Evolutionary conservation across 2,329 filamentous ascomycete genomes (phyloP), one percentile per base, ranked within the genome.

Genomic region (Talaromyces sp.): DNA sequence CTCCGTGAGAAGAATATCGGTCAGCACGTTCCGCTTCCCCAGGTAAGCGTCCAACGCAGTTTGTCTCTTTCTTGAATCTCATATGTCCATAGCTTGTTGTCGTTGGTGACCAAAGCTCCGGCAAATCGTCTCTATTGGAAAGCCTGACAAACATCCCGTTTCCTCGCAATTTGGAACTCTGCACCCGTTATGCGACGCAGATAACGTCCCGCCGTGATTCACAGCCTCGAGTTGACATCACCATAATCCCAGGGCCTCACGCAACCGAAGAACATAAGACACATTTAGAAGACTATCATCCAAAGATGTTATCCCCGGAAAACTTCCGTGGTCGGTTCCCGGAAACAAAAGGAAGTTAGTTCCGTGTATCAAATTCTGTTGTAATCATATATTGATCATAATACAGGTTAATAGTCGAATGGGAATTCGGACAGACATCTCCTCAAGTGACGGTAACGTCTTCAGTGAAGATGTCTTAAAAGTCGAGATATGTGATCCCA

Each of bases 51-150:
- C n/a, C n/a, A 49, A 49, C 11, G n/a, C n/a, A 9, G 3, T 24
- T 5, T 49, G 3, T 49, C 21, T 24, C 43, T 49, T 49, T 49
- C 43, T 49, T 49, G 11, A 49, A 49, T 21, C 43, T 21, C 43
- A 49, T 19, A 6, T 49, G 11, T 21, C 43, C n/a, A 58, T 95
- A 99, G 82, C 99, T 99, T 75, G 93, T 90, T 68, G 95, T 99
- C 68, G 95, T 99, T 60, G 95, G 95, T 73, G 96, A 93, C 78
- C 95, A 99, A 81, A 98, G 95, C 24, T 97, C 93, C 77, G 95
- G 95, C 80, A 99, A 99, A 87, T 96, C 92, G 84, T 98, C 95
- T 21, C 95, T 98, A 69, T 80, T 99, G 71, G 95, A 99, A 79
- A 99, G 98, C 74, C 60, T 74, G 66, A 76, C 74, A 2, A 65